Evolutionary conservation across 495 filamentous ascomycete species (phyloP).

Genomic region (Lindgomyces ingoldianus): DNA sequence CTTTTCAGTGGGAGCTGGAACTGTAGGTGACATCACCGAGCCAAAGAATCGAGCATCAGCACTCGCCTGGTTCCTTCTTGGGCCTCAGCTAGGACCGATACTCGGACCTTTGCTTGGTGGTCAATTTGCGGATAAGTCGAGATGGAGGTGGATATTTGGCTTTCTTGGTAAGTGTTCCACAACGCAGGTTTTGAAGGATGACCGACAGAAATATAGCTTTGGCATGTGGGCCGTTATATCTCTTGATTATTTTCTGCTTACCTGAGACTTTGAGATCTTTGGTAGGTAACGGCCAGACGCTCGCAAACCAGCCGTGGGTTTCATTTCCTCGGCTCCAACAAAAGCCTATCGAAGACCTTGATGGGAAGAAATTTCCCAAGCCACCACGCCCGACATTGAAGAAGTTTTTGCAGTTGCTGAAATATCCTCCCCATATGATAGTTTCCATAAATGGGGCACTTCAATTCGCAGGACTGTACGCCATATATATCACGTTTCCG

Average conservation of each 20-base stretch:
- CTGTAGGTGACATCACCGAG: too few relatives aligned
- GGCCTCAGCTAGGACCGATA: too few relatives aligned
- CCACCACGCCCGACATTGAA: conserved; percentile 39
- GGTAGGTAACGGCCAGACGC: conserved; percentile 40
- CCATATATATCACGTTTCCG: conserved; percentile 39
- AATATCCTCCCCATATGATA: conserved; percentile 38
- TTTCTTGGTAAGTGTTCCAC: conserved; percentile 37
- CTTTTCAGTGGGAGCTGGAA: too few relatives aligned
- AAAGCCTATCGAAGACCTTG: conserved; percentile 15
- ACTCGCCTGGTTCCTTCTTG: too few relatives aligned
- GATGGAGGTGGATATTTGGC: too few relatives aligned
- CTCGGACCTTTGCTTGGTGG: too few relatives aligned
- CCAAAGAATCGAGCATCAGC: too few relatives aligned
- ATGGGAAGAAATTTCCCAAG: conserved; percentile 23
- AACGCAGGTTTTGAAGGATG: not conserved
- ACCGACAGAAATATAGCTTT: conserved; percentile 32
- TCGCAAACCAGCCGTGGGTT: conserved; percentile 26
- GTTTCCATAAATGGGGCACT: conserved; percentile 43
- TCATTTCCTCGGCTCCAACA: conserved; percentile 13
- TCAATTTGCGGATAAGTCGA: too few relatives aligned
- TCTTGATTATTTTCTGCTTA: conserved; percentile 40
- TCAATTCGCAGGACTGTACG: conserved; percentile 39
- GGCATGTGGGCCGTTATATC: conserved; percentile 29
- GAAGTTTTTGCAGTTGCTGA: conserved; percentile 26
- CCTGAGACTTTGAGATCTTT: conserved; percentile 43